These are phyloP conservation scores for Xylaria sp. DNA, from an alignment of 495 filamentous ascomycete genomes.

Conservation along the genomic window DNA sequence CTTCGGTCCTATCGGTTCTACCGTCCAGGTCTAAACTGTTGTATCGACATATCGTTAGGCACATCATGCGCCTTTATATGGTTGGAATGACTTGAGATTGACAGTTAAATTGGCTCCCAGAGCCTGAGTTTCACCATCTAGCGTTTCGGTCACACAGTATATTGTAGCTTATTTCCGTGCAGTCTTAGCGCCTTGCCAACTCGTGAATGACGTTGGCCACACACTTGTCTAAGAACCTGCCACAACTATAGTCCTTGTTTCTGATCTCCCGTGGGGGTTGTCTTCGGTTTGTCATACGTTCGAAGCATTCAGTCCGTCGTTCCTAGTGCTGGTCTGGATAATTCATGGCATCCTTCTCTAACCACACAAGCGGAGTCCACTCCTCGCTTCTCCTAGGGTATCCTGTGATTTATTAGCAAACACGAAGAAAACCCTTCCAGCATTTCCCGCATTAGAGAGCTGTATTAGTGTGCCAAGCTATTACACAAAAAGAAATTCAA, in stretches of 20 bases:
- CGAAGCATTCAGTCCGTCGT: not conserved
- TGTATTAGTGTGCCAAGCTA: not conserved
- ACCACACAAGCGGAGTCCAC: not conserved
- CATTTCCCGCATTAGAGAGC: not conserved
- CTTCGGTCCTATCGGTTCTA: conserved; percentile 72
- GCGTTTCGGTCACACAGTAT: not conserved
- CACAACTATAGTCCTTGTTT: not conserved
- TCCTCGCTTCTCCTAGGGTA: not conserved
- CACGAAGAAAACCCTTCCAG: too few relatives aligned
- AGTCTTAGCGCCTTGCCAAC: not conserved
- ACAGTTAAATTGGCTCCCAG: not conserved
- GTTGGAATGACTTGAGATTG: conserved; percentile 6
- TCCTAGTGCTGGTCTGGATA: not conserved
- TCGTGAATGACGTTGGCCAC: not conserved
- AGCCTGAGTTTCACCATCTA: not conserved
- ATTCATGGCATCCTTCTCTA: not conserved
- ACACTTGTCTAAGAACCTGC: not conserved
- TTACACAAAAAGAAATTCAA: not conserved
- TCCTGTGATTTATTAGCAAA: not conserved
- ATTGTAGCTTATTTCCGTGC: conserved; percentile 3
- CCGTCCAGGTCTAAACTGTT: conserved; percentile 52
- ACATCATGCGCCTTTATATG: conserved; percentile 20
- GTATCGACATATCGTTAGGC: not conserved
- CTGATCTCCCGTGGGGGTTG: not conserved
- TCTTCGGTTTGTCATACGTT: not conserved